Base-by-base conservation (phyloP, 306 rosid species). In the Herpetospermum pedunculosum region DNA sequence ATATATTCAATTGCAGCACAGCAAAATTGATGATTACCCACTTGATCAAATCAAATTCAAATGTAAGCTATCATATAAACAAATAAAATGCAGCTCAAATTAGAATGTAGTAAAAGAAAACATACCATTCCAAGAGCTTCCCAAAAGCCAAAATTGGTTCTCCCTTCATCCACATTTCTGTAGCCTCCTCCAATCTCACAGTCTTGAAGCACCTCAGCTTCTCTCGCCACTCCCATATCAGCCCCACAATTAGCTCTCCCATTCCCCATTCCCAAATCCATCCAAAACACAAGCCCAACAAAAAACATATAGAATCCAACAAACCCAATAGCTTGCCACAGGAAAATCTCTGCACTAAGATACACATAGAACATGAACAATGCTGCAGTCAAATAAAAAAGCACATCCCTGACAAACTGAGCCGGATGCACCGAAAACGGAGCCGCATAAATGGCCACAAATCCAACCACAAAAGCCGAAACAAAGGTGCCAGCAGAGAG, bases 401-500 rank as follows among this genome's bases (percentile, higher is more conserved):
- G 46, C 6, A 89, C 91, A 43, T 94, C 98, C 73, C 98, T 81
- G 15, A 94, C 88, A 64, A 94, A 94, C 8, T 92, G 87, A 0
- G 87, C 92, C 3, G 98, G 92, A 57, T 85, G 80, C 41, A 94
- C 84, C 13, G 87, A 21, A 38, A 94, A 94, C 16, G 98, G 98
- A 0, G 95, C 96, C 1, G 97, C 88, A 80, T 94, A 83, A 76
- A 94, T 89, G 30, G 97, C 91, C 8, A 94, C 97, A 52, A 94
- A 91, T 9, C 97, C 98, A 11, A 94, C 97, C 4, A 94, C 97
- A 23, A 94, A 85, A 0, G 98, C 97, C 0, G 95, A 94, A 47
- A 94, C 98, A 59, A 91, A 94, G 0, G 98, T 79, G 0, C 98
- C 98, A 29, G 98, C 97, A 9, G 97, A 94, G 67, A 91, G 96